These are phyloP conservation scores for Paramarasmius palmivorus DNA, from an alignment of 1,284 basidiomycete species.

Conservation along the genomic window DNA sequence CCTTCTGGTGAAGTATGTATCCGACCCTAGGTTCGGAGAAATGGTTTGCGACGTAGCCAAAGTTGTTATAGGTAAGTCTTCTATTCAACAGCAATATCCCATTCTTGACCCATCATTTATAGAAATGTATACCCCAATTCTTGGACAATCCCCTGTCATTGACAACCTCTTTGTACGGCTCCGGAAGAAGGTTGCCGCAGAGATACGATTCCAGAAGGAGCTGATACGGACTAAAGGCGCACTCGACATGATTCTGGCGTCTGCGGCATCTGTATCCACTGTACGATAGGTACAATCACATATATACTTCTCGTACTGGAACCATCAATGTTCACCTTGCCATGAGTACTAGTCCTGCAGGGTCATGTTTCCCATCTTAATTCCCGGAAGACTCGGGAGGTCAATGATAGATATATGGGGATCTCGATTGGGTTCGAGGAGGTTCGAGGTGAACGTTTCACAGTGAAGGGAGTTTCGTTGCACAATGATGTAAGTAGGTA, in stretches of 20 bases:
- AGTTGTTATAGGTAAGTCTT: constrained; percentile 78
- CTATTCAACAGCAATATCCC: no score
- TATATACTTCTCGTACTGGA: neutral
- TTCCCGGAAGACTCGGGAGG: no score
- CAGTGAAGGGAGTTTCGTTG: no score
- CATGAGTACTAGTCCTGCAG: no score
- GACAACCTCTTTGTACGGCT: constrained; percentile 87
- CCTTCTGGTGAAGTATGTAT: constrained; percentile 83
- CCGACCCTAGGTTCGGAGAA: constrained; percentile 90
- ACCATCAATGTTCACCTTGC: no score
- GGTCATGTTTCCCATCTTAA: no score
- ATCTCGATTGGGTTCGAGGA: no score
- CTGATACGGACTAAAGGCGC: constrained; percentile 84
- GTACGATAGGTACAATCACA: neutral
- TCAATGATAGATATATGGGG: no score
- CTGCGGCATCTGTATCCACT: constrained; percentile 42
- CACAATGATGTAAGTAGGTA: no score
- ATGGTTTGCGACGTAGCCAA: constrained; percentile 83
- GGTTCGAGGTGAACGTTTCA: no score
- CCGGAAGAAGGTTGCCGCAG: constrained; percentile 80
- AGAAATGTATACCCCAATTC: constrained; percentile 91
- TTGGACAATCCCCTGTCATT: constrained; percentile 93
- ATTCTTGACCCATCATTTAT: constrained; percentile 15
- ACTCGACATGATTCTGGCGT: constrained; percentile 89
- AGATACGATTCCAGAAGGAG: constrained; percentile 91